Conservation (phyloP, 1,284 basidiomycete genomes). For the Papiliotrema laurentii region DNA sequence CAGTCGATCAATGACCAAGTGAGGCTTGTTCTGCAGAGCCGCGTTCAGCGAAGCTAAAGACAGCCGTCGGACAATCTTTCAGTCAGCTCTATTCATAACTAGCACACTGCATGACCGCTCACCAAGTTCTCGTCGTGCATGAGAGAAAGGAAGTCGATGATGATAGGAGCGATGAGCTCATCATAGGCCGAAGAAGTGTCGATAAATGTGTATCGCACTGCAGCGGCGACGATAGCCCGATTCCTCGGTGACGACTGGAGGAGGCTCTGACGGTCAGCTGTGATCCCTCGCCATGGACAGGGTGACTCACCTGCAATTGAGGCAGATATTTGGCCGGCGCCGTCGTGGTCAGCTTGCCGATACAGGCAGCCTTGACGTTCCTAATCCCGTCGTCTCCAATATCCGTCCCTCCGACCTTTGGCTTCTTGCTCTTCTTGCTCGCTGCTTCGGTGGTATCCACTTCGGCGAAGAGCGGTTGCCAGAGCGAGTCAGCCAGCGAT, state of each 20-base stretch:
- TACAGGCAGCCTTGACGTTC: slow-evolving; percentile 92
- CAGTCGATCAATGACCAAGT: slow-evolving; percentile 83
- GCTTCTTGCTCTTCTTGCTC: slow-evolving; percentile 14
- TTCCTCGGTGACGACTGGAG: slow-evolving; percentile 55
- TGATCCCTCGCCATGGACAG: not conserved
- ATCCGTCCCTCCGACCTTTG: slow-evolving; percentile 6
- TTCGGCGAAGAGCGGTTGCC: slow-evolving; percentile 84
- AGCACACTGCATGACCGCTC: slow-evolving; percentile 22
- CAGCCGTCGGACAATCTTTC: slow-evolving; percentile 75
- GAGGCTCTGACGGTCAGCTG: slow-evolving; percentile 53
- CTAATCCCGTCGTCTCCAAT: slow-evolving; percentile 83
- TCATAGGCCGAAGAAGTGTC: slow-evolving; percentile 80
- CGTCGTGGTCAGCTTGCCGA: slow-evolving; percentile 89
- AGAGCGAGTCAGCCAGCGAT: slow-evolving; percentile 76
- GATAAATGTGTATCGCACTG: slow-evolving; percentile 91
- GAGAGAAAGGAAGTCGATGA: slow-evolving; percentile 84
- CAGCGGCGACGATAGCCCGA: slow-evolving; percentile 84
- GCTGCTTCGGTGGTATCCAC: slow-evolving; percentile 50
- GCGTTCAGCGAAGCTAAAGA: slow-evolving; percentile 87
- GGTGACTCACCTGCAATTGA: slow-evolving; percentile 69
- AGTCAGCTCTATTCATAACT: not conserved
- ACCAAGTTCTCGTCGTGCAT: slow-evolving; percentile 83
- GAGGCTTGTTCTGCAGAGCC: slow-evolving; percentile 87
- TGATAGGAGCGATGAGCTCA: slow-evolving; percentile 74
- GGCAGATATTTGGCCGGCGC: slow-evolving; percentile 84